Base-by-base conservation (phyloP, 2,329 filamentous ascomycete species). In the Fusarium goolgardi region DNA sequence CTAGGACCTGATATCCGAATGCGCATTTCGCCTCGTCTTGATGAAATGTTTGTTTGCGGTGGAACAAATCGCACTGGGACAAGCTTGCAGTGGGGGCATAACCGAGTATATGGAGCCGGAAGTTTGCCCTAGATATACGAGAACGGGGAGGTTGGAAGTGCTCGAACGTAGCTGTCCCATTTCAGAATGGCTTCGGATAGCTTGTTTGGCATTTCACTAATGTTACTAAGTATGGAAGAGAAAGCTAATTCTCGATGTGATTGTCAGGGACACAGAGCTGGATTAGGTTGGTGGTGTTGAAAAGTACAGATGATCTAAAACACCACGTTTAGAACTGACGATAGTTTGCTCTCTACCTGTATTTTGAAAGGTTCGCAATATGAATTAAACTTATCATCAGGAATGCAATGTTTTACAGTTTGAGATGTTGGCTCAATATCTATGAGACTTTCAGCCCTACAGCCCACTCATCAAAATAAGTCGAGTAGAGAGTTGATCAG, bases 371-470 rank as follows among this genome's bases (percentile, higher is more conserved):
- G 7, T 6, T 31, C 29, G 21, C 18, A 31, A 25, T 4, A 8
- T 35, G 11, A 53, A 16, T 37, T 32, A 23, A 31, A 29, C 3
- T 13, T 27, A 18, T 11, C 18, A 27, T 58, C 18, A 35, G 32
- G 34, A 44, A 46, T 58, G 37, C 11, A 40, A 56, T 50, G 52
- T 31, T 63, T 29, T 50, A 40, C 31, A 27, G 23, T 18, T 29
- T 37, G 57, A 25, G 20, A 44, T 32, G 31, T 15, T 21, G 35
- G 25, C 23, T 32, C 23, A 45, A 41, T 20, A 29, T 34, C 41
- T 37, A 21, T 49, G 18, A 59, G 47, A 52, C 41, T 18, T 49
- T 68, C 65, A 68, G 65, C 65, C 65, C 65, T 68, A 68, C 47
- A 65, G 41, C 50, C 60, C 51, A 65, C 65, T 52, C 49, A 50